Evolutionary conservation across 192 early-diverging fungal species (phyloP).

Genomic region (Coemansia sp.): DNA sequence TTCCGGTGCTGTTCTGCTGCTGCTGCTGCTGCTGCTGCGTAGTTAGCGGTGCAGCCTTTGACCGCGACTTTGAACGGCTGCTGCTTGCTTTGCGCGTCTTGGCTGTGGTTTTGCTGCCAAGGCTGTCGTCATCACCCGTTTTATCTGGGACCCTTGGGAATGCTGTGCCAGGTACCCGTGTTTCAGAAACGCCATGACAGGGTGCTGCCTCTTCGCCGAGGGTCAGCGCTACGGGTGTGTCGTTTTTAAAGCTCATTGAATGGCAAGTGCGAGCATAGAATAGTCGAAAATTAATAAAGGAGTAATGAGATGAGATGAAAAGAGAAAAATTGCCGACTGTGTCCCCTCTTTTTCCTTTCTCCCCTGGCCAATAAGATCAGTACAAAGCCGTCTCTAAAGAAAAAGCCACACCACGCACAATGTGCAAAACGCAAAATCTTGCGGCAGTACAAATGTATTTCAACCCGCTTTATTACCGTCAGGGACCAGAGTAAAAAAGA

Average conservation of each 20-base stretch:
- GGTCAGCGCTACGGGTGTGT: too few species aligned
- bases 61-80: conserved; percentile 1
- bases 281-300: neutral
- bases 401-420: too few species aligned
- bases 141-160: conserved; percentile 4
- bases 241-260: conserved; percentile 5
- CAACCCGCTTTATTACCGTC: neutral
- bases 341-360: neutral
- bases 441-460: neutral
- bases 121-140: conserved; percentile 10
- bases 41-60: conserved; percentile 4
- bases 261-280: neutral
- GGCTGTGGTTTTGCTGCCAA: conserved; percentile 4
- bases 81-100: conserved; percentile 12
- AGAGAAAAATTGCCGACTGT: neutral
- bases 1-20: conserved; percentile 10
- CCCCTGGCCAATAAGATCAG: neutral
- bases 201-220: too few species aligned
- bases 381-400: neutral
- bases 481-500: neutral
- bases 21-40: conserved; percentile 12
- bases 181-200: too few species aligned
- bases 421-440: too few species aligned
- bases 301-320: neutral
- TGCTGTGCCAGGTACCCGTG: conserved; percentile 1